A percentile compares a stretch with the other conserved stretches of the same genome.
Evolutionary conservation across 441 rosid species (phyloP).

Genomic region (Melastoma candidum): DNA sequence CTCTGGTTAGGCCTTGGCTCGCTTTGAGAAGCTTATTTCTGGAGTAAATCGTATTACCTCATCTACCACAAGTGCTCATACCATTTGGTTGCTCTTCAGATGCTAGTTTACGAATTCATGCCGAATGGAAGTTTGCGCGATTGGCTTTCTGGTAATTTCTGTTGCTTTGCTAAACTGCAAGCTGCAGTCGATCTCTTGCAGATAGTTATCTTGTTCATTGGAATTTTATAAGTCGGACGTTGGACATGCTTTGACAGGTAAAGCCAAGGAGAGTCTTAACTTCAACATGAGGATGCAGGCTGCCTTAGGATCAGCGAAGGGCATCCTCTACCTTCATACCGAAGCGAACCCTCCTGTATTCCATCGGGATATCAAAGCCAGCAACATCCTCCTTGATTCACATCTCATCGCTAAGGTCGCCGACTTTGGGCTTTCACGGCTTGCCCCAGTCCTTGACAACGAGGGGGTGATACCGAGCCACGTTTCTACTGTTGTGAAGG

Average conservation of each 20-base stretch:
- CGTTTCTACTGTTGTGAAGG: constrained; percentile 76
- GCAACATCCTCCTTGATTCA: constrained; percentile 77
- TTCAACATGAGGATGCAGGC: constrained; percentile 51
- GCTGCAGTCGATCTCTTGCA: too few relatives aligned
- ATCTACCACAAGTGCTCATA: too few relatives aligned
- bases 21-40: too few relatives aligned
- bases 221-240: constrained; percentile 5
- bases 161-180: not conserved
- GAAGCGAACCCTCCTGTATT: constrained; percentile 92
- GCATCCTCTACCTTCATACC: constrained; percentile 83
- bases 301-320: constrained; percentile 80
- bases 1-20: not conserved
- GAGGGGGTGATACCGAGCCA: constrained; percentile 63
- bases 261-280: constrained; percentile 36
- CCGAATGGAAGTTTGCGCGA: constrained; percentile 80
- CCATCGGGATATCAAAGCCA: constrained; percentile 91
- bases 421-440: constrained; percentile 86
- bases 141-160: constrained; percentile 64
- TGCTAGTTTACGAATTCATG: constrained; percentile 89
- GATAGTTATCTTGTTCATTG: not conserved
- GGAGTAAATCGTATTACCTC: too few relatives aligned
- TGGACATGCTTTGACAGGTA: constrained; percentile 29
- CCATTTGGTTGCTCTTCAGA: constrained; percentile 32
- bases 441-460: constrained; percentile 70
- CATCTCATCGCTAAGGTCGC: constrained; percentile 78